phyloP scores from a whole-genome alignment of 306 rosid species.

The Oxytropis ochrocephala region DNA sequence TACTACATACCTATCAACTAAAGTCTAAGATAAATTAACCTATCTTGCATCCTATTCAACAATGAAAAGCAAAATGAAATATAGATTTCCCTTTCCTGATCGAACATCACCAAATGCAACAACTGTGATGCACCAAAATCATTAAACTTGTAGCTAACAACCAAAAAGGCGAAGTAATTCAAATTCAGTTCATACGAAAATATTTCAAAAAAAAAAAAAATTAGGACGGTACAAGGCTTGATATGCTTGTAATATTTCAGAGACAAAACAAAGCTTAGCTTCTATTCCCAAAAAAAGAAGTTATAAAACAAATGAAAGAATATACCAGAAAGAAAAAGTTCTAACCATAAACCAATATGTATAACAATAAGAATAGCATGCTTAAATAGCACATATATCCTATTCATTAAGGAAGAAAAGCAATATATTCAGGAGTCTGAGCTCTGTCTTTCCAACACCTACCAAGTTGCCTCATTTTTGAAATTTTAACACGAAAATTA shows the following conservation, averaged over 20 bases:
- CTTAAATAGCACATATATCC: slow-evolving; percentile 8
- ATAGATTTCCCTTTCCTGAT: background rate
- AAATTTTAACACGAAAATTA: slow-evolving; percentile 9
- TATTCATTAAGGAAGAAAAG: background rate
- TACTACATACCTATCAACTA: slow-evolving; percentile 1
- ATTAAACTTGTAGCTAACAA: background rate
- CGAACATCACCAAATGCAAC: slow-evolving; percentile 6
- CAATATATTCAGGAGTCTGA: background rate
- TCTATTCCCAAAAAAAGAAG: background rate
- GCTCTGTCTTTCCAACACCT: background rate
- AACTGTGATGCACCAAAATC: slow-evolving; percentile 10
- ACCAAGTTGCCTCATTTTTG: slow-evolving; percentile 6
- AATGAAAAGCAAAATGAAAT: background rate
- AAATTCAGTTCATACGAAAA: slow-evolving; percentile 5
- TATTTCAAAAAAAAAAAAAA: background rate
- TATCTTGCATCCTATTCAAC: background rate
- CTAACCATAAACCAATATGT: slow-evolving; percentile 1
- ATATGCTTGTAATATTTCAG: slow-evolving; percentile 3
- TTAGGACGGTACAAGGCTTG: slow-evolving; percentile 2
- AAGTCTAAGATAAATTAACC: background rate
- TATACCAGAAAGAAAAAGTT: background rate
- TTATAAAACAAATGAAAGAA: background rate
- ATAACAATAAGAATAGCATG: background rate
- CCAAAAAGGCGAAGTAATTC: background rate
- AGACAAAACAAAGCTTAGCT: background rate